Conservation (phyloP, 2,329 filamentous ascomycete genomes). For the Ustulina deusta region DNA sequence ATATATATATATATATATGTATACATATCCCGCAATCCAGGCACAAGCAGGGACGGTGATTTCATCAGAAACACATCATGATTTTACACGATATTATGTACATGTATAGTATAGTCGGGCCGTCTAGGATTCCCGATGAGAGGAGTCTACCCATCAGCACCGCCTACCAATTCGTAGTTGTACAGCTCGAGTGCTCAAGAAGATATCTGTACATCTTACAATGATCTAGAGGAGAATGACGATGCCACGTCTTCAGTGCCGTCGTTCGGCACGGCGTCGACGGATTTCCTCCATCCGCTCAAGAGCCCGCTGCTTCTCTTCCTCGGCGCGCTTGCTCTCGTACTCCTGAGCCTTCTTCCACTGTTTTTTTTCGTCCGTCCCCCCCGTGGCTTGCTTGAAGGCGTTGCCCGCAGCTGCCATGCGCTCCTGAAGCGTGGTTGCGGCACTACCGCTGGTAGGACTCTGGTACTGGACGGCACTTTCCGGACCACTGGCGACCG, state of each 20-base stretch:
- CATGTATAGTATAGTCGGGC: conserved; percentile 8
- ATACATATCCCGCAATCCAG: not conserved
- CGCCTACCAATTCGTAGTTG: not conserved
- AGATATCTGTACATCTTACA: not conserved
- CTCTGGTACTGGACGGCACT: conserved; percentile 28
- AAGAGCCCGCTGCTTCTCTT: conserved; percentile 57
- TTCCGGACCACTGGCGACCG: not conserved
- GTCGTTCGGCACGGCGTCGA: conserved; percentile 34
- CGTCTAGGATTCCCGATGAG: not conserved
- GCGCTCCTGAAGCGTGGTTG: conserved; percentile 48
- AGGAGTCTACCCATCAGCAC: conserved; percentile 3
- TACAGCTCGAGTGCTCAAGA: conserved; percentile 12
- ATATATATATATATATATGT: not conserved
- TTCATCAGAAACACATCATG: conserved; percentile 4
- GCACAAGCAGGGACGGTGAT: not conserved
- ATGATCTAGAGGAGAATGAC: not conserved
- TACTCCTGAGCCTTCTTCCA: conserved; percentile 47
- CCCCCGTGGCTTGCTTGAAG: conserved; percentile 30
- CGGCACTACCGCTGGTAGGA: conserved; percentile 45
- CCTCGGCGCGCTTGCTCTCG: conserved; percentile 46
- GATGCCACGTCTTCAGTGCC: not conserved
- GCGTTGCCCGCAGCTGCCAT: conserved; percentile 7
- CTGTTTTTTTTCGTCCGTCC: conserved; percentile 39
- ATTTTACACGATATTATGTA: conserved; percentile 28
- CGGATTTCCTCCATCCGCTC: conserved; percentile 45